Percentiles rank a stretch among this genome's conserved stretches.
phyloP scores from a whole-genome alignment of 1,139 yeast species.

The Komagataea norvegica region DNA sequence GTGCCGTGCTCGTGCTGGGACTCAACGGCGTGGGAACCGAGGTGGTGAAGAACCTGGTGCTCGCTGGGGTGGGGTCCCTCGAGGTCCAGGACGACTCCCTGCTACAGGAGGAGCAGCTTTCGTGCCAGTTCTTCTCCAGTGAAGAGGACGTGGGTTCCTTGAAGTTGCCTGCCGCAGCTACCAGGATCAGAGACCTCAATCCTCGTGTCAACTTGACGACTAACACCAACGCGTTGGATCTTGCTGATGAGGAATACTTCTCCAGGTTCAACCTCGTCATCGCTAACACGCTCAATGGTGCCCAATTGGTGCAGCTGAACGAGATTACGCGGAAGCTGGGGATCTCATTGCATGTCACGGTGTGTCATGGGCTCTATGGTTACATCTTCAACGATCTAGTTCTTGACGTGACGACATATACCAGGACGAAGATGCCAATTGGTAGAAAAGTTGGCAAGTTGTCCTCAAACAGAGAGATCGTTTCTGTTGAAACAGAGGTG shows the following conservation, averaged over 20 bases:
- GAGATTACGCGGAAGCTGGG: conserved; percentile 46
- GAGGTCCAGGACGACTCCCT: conserved; percentile 59
- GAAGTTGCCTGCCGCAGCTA: conserved; percentile 52
- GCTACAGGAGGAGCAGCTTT: conserved; percentile 61
- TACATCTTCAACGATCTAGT: conserved; percentile 77
- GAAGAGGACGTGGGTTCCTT: conserved; percentile 48
- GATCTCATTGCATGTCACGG: conserved; percentile 66
- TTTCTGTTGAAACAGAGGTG: conserved; percentile 36
- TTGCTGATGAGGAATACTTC: conserved; percentile 40
- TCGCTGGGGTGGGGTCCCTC: conserved; percentile 83
- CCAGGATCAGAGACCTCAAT: conserved; percentile 64
- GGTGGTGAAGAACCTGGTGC: conserved; percentile 74
- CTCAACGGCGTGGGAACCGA: conserved; percentile 75
- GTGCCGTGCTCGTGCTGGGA: conserved; percentile 64
- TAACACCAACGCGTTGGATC: conserved; percentile 31
- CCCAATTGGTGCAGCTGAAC: conserved; percentile 45
- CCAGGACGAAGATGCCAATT: conserved; percentile 45
- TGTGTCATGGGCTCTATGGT: conserved; percentile 78
- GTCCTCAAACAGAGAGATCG: conserved; percentile 45
- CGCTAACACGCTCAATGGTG: conserved; percentile 58
- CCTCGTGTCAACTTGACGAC: conserved; percentile 60
- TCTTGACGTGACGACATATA: conserved; percentile 46
- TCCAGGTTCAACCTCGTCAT: conserved; percentile 65
- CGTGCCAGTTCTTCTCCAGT: conserved; percentile 75
- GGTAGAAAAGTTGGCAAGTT: conserved; percentile 46